Evolutionary conservation across 129 eudicot genomes (phyloP).

Genomic region (Centrapalus pauciflorus): DNA sequence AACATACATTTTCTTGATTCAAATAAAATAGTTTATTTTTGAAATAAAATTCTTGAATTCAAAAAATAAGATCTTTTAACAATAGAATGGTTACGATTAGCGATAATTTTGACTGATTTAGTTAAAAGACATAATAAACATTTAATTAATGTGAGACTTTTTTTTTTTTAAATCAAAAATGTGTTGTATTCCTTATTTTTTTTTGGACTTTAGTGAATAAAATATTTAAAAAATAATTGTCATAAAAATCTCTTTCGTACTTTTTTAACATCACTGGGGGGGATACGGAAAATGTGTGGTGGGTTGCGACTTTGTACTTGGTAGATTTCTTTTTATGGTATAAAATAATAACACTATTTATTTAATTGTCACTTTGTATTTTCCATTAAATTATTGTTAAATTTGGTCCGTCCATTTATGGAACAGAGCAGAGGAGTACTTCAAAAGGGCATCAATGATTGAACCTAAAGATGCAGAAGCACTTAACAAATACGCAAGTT

Average conservation of each 20-base stretch:
- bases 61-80: no score
- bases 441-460: slow-evolving; percentile 62
- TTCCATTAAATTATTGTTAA: background rate
- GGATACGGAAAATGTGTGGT: slow-evolving; percentile 13
- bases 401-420: slow-evolving; percentile 3
- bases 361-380: background rate
- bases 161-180: no score
- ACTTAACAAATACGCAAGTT: slow-evolving; percentile 69
- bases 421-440: slow-evolving; percentile 86
- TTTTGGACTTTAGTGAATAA: background rate
- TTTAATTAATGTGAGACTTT: no score
- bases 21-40: no score
- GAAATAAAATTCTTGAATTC: no score
- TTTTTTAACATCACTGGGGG: background rate
- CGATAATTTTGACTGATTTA: no score
- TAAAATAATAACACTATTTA: background rate
- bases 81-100: no score
- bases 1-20: background rate
- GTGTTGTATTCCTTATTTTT: no score
- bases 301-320: background rate
- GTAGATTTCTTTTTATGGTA: slow-evolving; percentile 18
- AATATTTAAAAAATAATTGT: background rate
- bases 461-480: slow-evolving; percentile 96
- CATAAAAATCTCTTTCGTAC: slow-evolving; percentile 12
- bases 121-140: no score